Evolutionary conservation across 352 stramenopile species (phyloP).

Genomic region (Globisporangium rhizosaccharum): DNA sequence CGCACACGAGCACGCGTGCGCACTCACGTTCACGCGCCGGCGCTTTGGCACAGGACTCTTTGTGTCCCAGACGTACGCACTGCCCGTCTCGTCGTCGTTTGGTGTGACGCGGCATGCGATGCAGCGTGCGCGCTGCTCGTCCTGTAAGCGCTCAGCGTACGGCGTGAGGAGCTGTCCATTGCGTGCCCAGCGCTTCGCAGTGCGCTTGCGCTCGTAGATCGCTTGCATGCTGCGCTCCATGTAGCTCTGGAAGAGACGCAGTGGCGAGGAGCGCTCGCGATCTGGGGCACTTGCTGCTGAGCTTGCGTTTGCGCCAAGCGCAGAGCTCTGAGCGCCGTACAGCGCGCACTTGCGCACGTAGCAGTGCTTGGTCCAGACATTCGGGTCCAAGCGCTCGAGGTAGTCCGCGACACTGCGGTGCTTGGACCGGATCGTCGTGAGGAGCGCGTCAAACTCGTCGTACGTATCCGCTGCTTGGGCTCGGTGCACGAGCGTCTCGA

Average conservation of each 20-base stretch:
- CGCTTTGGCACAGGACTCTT: constrained; percentile 29
- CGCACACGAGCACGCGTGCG: constrained; percentile 29
- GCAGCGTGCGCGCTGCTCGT: constrained; percentile 25
- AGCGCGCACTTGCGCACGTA: constrained; percentile 33
- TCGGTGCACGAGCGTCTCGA: constrained; percentile 23
- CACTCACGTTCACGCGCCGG: constrained; percentile 34
- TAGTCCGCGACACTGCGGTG: constrained; percentile 19
- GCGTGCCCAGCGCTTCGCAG: constrained; percentile 19
- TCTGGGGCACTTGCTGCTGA: too few relatives aligned
- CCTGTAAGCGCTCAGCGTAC: constrained; percentile 26
- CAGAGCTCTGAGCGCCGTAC: constrained; percentile 35
- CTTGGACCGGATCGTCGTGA: constrained; percentile 18
- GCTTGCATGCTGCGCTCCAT: constrained; percentile 38
- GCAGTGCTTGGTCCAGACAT: constrained; percentile 35
- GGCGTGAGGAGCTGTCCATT: constrained; percentile 24
- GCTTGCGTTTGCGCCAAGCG: constrained; percentile 14
- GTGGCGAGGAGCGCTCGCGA: too few relatives aligned
- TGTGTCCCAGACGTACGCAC: constrained; percentile 41
- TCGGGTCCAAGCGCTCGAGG: constrained; percentile 19
- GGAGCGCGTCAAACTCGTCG: constrained; percentile 27
- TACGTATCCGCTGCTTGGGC: constrained; percentile 27
- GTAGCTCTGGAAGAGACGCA: constrained; percentile 34
- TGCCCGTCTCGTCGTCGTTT: constrained; percentile 35
- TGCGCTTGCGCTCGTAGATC: constrained; percentile 29
- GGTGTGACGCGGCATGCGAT: constrained; percentile 32